A percentile compares a stretch with the other conserved stretches of the same genome.
phyloP scores from a whole-genome alignment of 2,329 filamentous ascomycete species.

The Gnomoniopsis smithogilvyi region DNA sequence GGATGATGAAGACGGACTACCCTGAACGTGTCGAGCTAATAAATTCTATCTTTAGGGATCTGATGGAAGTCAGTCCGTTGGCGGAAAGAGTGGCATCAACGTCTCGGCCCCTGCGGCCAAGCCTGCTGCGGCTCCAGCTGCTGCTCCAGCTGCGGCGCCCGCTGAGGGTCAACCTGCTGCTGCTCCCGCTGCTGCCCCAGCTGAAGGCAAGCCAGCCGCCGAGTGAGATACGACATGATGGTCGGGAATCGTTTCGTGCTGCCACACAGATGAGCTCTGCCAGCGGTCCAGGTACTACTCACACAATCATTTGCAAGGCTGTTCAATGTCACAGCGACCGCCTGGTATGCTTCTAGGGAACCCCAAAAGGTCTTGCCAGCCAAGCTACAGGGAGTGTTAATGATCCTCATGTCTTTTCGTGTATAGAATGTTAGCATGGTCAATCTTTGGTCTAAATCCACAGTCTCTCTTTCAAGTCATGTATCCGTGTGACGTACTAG shows the following conservation, averaged over 20 bases:
- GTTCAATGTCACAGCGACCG: too few relatives aligned
- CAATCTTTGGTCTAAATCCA: too few relatives aligned
- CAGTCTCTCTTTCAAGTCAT: too few relatives aligned
- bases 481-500: too few relatives aligned
- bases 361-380: too few relatives aligned
- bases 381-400: too few relatives aligned
- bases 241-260: not conserved
- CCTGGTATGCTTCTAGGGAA: too few relatives aligned
- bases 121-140: slow-evolving; percentile 1
- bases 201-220: not conserved
- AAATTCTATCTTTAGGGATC: not conserved
- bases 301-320: too few relatives aligned
- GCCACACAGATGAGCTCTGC: not conserved
- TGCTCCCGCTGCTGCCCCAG: not conserved
- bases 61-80: slow-evolving; percentile 15
- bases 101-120: slow-evolving; percentile 1
- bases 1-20: not conserved
- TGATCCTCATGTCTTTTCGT: too few relatives aligned
- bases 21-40: not conserved
- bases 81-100: slow-evolving; percentile 16
- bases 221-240: not conserved
- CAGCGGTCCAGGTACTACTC: too few relatives aligned
- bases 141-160: not conserved
- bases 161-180: not conserved
- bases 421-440: too few relatives aligned